Percentiles rank a stretch among this genome's conserved stretches.
Evolutionary conservation across 192 early-diverging fungal species (phyloP).

Genomic region (Entophlyctis helioformis): DNA sequence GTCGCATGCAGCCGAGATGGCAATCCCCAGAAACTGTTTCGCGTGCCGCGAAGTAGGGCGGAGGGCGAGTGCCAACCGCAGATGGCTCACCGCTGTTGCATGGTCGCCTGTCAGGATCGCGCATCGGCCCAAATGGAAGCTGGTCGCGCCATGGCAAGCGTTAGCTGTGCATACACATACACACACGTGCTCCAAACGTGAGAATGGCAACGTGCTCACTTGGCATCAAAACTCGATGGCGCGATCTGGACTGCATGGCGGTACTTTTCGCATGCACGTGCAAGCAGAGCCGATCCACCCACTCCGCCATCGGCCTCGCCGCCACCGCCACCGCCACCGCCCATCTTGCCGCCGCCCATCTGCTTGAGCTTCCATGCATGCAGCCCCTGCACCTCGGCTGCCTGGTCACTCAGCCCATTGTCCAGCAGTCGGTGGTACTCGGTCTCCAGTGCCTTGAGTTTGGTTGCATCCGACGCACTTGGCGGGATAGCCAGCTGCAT

Average conservation of each 20-base stretch:
- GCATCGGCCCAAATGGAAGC: no score
- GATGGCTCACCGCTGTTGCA: no score
- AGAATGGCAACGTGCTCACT: slow-evolving; percentile 6
- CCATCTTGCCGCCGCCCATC: slow-evolving; percentile 3
- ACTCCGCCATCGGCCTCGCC: background rate
- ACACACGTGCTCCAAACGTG: no score
- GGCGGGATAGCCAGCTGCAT: slow-evolving; percentile 23
- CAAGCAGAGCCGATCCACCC: background rate
- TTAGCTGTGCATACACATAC: no score
- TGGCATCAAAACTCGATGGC: slow-evolving; percentile 5
- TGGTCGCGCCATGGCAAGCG: no score
- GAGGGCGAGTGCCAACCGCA: no score
- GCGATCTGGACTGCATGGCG: slow-evolving; percentile 12
- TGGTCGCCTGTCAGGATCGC: no score
- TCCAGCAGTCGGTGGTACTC: slow-evolving; percentile 31
- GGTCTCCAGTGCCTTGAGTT: slow-evolving; percentile 32
- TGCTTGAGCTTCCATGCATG: slow-evolving; percentile 27
- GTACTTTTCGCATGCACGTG: slow-evolving; percentile 21
- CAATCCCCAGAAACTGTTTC: no score
- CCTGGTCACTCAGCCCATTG: slow-evolving; percentile 20
- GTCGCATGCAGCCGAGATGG: no score
- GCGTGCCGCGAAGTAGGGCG: no score
- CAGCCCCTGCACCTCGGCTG: slow-evolving; percentile 27
- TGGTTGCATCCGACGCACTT: slow-evolving; percentile 17
- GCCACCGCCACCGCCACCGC: background rate